Conservation (phyloP, 2,329 filamentous ascomycete genomes). For the Penicillium sp. region DNA sequence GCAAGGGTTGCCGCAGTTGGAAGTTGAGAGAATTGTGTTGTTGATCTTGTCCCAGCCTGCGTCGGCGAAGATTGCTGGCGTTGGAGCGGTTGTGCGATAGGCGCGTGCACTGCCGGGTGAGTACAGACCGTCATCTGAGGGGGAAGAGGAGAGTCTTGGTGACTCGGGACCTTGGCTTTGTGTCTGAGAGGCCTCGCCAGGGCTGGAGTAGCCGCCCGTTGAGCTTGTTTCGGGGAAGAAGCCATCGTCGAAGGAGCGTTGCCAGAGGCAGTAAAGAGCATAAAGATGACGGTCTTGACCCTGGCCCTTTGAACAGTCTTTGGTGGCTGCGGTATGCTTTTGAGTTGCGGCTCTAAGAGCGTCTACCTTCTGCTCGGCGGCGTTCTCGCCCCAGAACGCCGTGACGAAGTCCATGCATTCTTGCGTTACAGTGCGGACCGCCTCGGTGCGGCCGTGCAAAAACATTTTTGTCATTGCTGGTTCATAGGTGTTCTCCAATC, state of each 20-base stretch:
- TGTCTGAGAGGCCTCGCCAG: slow-evolving; percentile 34
- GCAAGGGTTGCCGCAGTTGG: slow-evolving; percentile 97
- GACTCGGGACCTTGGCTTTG: slow-evolving; percentile 22
- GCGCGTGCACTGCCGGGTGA: slow-evolving; percentile 53
- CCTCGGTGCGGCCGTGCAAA: slow-evolving; percentile 91
- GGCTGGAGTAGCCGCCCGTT: slow-evolving; percentile 67
- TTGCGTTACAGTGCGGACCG: slow-evolving; percentile 79
- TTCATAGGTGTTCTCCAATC: slow-evolving; percentile 93
- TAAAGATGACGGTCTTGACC: slow-evolving; percentile 94
- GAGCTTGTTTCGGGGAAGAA: slow-evolving; percentile 51
- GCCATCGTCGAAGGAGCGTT: slow-evolving; percentile 79
- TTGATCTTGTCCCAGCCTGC: slow-evolving; percentile 93
- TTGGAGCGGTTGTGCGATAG: slow-evolving; percentile 47
- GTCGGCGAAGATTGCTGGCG: slow-evolving; percentile 82
- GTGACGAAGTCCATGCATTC: slow-evolving; percentile 87
- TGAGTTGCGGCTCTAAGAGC: slow-evolving; percentile 80
- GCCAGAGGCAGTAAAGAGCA: slow-evolving; percentile 92
- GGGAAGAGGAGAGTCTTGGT: slow-evolving; percentile 29
- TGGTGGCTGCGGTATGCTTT: slow-evolving; percentile 77
- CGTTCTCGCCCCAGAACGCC: slow-evolving; percentile 92
- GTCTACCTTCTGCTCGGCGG: slow-evolving; percentile 79
- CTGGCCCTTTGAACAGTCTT: slow-evolving; percentile 82
- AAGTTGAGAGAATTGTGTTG: slow-evolving; percentile 90
- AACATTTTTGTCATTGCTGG: slow-evolving; percentile 97
- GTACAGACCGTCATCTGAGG: slow-evolving; percentile 40